These are phyloP conservation scores for Scheffersomyces lignicola DNA, from an alignment of 1,139 yeast genomes.

Conservation along the genomic window DNA sequence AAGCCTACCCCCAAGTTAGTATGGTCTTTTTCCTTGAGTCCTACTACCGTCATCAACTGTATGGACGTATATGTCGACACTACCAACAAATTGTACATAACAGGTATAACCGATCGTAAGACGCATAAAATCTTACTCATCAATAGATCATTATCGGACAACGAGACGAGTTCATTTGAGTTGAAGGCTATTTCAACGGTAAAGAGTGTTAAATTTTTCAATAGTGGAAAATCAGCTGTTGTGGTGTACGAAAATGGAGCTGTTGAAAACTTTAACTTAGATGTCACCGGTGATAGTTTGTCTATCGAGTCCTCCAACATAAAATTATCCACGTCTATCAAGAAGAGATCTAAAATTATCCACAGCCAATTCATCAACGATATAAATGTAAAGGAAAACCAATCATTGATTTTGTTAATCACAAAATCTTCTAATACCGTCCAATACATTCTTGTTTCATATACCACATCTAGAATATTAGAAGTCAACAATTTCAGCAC, in stretches of 20 bases:
- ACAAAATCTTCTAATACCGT: background rate
- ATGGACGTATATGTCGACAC: slow-evolving; percentile 28
- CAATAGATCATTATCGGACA: slow-evolving; percentile 20
- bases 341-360: slow-evolving; percentile 13
- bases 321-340: slow-evolving; percentile 3
- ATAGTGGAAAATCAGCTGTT: slow-evolving; percentile 32
- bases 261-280: slow-evolving; percentile 31
- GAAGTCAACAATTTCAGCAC: background rate
- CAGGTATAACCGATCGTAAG: slow-evolving; percentile 50
- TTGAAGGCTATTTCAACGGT: slow-evolving; percentile 23
- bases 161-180: slow-evolving; percentile 12
- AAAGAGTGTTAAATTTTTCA: slow-evolving; percentile 35
- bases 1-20: slow-evolving; percentile 79
- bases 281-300: slow-evolving; percentile 6
- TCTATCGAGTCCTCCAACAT: background rate
- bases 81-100: slow-evolving; percentile 30
- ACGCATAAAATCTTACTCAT: slow-evolving; percentile 42
- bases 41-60: slow-evolving; percentile 51
- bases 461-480: background rate
- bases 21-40: slow-evolving; percentile 74
- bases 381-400: slow-evolving; percentile 14
- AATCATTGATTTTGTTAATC: slow-evolving; percentile 1
- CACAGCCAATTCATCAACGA: slow-evolving; percentile 24
- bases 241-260: slow-evolving; percentile 46
- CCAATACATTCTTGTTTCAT: slow-evolving; percentile 2